phyloP scores from a whole-genome alignment of 2,329 filamentous ascomycete species.

The Aspergillus ruber region DNA sequence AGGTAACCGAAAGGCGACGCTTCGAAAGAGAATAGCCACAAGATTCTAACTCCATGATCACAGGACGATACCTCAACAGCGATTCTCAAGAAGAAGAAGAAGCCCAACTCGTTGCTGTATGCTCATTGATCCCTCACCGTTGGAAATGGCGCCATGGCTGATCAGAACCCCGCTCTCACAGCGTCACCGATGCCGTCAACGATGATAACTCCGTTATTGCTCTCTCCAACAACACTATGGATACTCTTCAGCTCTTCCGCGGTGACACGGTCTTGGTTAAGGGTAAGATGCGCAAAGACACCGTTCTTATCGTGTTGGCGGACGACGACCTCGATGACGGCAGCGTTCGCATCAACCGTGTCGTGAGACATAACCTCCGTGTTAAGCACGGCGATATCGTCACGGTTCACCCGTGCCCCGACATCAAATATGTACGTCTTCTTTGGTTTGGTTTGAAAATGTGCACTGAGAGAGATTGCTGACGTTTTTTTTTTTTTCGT shows the following conservation, averaged over 20 bases:
- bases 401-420: constrained; percentile 93
- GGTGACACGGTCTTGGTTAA: constrained; percentile 97
- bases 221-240: constrained; percentile 98
- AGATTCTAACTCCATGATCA: constrained; percentile 13
- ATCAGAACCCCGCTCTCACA: constrained; percentile 36
- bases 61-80: constrained; percentile 87
- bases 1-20: constrained; percentile 47
- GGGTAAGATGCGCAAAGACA: constrained; percentile 99
- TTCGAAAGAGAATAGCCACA: constrained; percentile 12
- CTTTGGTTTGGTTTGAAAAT: neutral
- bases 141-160: neutral
- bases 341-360: constrained; percentile 94
- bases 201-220: constrained; percentile 99
- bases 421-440: constrained; percentile 97
- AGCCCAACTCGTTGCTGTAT: constrained; percentile 97
- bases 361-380: constrained; percentile 94
- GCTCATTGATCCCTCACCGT: constrained; percentile 19
- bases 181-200: constrained; percentile 95
- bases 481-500: constrained; percentile 1
- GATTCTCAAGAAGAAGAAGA: constrained; percentile 99
- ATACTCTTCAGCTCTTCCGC: constrained; percentile 94
- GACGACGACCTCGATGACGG: constrained; percentile 98
- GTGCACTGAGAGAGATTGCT: neutral
- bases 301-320: constrained; percentile 91
- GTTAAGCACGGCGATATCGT: constrained; percentile 98